These are phyloP conservation scores for Saccharomyces hybrid DNA, from an alignment of 1,139 yeast species.

Conservation along the genomic window DNA sequence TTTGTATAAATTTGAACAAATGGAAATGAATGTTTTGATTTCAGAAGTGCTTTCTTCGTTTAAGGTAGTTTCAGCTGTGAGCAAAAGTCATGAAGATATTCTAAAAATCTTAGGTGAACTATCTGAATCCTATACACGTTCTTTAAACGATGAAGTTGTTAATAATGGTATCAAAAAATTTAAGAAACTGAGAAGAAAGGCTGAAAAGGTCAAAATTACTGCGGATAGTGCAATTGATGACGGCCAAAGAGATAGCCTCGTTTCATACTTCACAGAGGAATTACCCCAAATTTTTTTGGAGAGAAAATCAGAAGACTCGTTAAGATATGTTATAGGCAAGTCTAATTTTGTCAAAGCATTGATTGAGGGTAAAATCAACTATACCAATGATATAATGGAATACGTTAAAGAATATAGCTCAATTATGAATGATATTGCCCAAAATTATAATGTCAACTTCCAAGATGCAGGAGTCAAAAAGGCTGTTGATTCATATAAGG, in stretches of 20 bases:
- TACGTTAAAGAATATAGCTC: conserved; percentile 13
- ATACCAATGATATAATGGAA: conserved; percentile 15
- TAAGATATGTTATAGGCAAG: conserved; percentile 25
- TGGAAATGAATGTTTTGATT: conserved; percentile 16
- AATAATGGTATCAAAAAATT: conserved; percentile 23
- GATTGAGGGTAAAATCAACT: conserved; percentile 19
- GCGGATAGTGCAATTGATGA: conserved; percentile 20
- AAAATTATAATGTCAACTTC: conserved; percentile 77
- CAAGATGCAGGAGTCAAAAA: conserved; percentile 82
- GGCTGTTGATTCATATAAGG: conserved; percentile 56
- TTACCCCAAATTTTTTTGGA: conserved; percentile 26
- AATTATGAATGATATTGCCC: conserved; percentile 28
- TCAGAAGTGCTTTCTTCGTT: conserved; percentile 16
- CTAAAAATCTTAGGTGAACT: conserved; percentile 26
- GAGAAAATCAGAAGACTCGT: conserved; percentile 19
- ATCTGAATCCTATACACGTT: conserved; percentile 26
- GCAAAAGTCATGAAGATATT: conserved; percentile 22
- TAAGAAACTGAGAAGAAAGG: conserved; percentile 9
- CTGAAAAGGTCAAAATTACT: conserved; percentile 12
- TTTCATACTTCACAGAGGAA: conserved; percentile 22
- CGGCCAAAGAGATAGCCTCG: conserved; percentile 23
- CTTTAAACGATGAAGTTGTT: conserved; percentile 35
- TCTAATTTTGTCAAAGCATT: conserved; percentile 22
- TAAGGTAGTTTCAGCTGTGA: conserved; percentile 15
- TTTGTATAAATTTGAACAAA: conserved; percentile 17